Base-by-base conservation (phyloP, 768 basidiomycete genomes). In the Amylocystis lapponica region DNA sequence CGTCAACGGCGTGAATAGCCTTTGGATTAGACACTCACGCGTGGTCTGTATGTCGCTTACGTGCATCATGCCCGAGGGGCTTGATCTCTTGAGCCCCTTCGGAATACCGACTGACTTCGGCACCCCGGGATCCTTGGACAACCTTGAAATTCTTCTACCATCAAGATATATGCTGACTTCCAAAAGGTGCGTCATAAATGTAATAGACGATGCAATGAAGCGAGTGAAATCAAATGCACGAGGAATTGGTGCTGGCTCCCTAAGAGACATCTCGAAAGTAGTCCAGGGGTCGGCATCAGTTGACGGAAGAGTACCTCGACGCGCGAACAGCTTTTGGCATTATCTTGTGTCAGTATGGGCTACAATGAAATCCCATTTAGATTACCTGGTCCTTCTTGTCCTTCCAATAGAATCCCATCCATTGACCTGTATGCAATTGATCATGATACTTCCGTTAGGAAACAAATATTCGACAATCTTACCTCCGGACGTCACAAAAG, bases 371-470 rank as follows among this genome's bases (percentile, higher is more conserved):
- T n/a, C n/a, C n/a, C n/a, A n/a, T n/a, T n/a, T n/a, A 20, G 27
- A 16, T 6, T 50, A 83, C 83, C 69, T 93, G 90, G 56, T 93
- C 90, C 55, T 86, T 89, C 54, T 85, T 86, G 55, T 87, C 88
- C 59, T 91, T 93, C 91, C 91, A 97, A 60, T 94, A 88, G 60
- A 96, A 97, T 0, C 82, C 85, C 92, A 95, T 95, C 80, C 90
- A 92, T 57, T 86, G 78, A 25, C 80, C 91, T 76, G 58, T 13
- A 20, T 23, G 27, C 27, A 29, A 11, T 25, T 21, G 16, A 39
- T n/a, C n/a, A n/a, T n/a, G 2, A 5, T 8, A n/a, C 34, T 13
- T 19, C 8, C 34, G 19, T 16, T 13, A 0, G 5, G 29, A 20
- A 21, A 17, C 22, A 48, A n/a, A n/a, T n/a, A n/a, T n/a, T n/a